phyloP scores from a whole-genome alignment of 2,329 filamentous ascomycete genomes.

The Ceratocystis albifundus region DNA sequence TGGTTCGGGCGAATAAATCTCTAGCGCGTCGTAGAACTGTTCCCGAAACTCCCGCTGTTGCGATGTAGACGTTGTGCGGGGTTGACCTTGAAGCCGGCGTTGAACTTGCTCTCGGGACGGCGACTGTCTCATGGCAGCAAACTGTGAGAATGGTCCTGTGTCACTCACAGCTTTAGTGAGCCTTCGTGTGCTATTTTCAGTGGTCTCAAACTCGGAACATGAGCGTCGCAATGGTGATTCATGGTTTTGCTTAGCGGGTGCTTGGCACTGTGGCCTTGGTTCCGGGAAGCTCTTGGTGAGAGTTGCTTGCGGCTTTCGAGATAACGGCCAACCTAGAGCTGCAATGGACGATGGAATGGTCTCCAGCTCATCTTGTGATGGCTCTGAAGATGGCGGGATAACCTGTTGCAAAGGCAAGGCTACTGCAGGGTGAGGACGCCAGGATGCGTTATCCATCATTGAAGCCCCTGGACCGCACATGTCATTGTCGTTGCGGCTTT shows the following conservation, averaged over 20 bases:
- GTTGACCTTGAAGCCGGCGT: conserved; percentile 24
- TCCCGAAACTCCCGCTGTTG: conserved; percentile 21
- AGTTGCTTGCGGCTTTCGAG: background rate
- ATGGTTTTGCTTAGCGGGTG: background rate
- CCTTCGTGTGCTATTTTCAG: background rate
- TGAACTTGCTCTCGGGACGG: conserved; percentile 29
- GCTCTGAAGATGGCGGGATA: background rate
- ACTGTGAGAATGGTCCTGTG: conserved; percentile 7
- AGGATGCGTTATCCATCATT: background rate
- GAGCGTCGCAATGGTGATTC: background rate
- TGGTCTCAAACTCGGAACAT: background rate
- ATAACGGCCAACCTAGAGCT: background rate
- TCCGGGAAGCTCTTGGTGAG: background rate
- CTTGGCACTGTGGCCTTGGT: background rate
- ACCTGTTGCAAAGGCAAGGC: background rate
- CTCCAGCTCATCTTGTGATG: background rate
- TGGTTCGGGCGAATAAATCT: conserved; percentile 46
- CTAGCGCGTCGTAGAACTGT: conserved; percentile 31
- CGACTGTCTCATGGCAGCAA: background rate
- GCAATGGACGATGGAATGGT: conserved; percentile 10
- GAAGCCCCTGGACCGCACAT: background rate
- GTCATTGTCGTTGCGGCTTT: background rate
- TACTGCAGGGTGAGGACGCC: background rate
- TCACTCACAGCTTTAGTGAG: conserved; percentile 23
- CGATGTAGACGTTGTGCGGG: conserved; percentile 24